Conservation (phyloP, 2,329 filamentous ascomycete genomes). For the Orbilia quercus region DNA sequence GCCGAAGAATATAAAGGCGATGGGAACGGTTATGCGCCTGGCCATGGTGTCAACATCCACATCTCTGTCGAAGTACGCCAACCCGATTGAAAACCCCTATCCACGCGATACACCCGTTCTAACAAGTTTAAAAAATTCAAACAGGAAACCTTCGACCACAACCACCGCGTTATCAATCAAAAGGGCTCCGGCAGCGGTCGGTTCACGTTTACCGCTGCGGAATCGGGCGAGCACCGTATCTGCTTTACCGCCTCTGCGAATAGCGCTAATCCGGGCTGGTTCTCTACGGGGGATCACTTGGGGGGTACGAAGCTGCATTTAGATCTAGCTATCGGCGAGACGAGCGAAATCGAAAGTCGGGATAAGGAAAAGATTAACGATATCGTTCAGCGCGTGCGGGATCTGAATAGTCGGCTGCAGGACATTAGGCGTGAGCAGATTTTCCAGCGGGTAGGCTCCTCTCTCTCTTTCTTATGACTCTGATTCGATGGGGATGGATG, state of each 20-base stretch:
- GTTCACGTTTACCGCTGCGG: conserved; percentile 95
- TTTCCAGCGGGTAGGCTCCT: conserved; percentile 82
- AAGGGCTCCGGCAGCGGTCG: conserved; percentile 79
- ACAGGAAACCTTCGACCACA: conserved; percentile 92
- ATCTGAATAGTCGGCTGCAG: conserved; percentile 84
- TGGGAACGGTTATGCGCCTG: conserved; percentile 74
- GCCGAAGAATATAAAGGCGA: conserved; percentile 85
- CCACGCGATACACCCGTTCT: too few relatives aligned
- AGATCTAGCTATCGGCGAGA: conserved; percentile 94
- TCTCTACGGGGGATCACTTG: conserved; percentile 70
- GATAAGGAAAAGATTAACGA: conserved; percentile 94
- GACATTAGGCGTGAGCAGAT: conserved; percentile 95
- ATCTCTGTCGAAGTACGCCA: conserved; percentile 83
- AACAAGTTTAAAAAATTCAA: too few relatives aligned
- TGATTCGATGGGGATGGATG: too few relatives aligned
- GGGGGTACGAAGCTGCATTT: conserved; percentile 85
- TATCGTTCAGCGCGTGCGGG: conserved; percentile 86
- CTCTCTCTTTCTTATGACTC: neutral
- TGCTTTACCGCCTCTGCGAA: conserved; percentile 89
- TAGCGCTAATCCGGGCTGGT: conserved; percentile 76
- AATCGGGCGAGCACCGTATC: conserved; percentile 82
- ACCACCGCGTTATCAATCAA: conserved; percentile 94
- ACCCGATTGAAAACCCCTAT: neutral
- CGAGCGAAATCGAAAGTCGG: conserved; percentile 88
- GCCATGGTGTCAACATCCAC: conserved; percentile 81